A percentile compares a stretch with the other conserved stretches of the same genome.
Evolutionary conservation across 2,329 filamentous ascomycete genomes (phyloP).

Genomic region (Fusarium sp.): DNA sequence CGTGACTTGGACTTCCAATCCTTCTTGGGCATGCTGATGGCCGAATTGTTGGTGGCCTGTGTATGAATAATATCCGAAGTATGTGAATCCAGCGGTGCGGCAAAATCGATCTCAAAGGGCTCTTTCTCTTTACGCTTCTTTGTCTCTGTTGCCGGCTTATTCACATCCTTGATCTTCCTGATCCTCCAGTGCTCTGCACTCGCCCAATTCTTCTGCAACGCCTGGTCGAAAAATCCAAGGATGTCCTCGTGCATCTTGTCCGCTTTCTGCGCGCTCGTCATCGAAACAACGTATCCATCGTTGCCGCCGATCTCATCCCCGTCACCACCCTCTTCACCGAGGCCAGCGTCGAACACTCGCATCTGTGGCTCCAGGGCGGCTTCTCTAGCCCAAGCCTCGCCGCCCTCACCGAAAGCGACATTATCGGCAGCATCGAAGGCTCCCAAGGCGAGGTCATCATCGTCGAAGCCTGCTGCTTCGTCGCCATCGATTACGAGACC

Average conservation of each 20-base stretch:
- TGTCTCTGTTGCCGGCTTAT: slow-evolving; percentile 68
- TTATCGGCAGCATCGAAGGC: slow-evolving; percentile 77
- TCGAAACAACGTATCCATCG: slow-evolving; percentile 80
- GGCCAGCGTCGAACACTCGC: slow-evolving; percentile 75
- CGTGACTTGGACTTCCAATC: slow-evolving; percentile 95
- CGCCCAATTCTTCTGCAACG: slow-evolving; percentile 95
- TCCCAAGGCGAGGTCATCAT: slow-evolving; percentile 76
- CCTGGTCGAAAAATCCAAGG: slow-evolving; percentile 97
- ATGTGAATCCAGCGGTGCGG: slow-evolving; percentile 74
- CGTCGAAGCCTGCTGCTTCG: slow-evolving; percentile 77
- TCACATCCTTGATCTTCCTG: slow-evolving; percentile 83
- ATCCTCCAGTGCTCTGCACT: slow-evolving; percentile 99
- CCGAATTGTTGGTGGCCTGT: slow-evolving; percentile 79
- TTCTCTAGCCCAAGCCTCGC: slow-evolving; percentile 93
- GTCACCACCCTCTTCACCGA: slow-evolving; percentile 64
- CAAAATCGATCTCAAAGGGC: slow-evolving; percentile 93
- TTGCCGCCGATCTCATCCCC: slow-evolving; percentile 60
- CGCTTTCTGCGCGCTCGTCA: slow-evolving; percentile 71
- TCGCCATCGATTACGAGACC: slow-evolving; percentile 89
- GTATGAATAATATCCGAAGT: slow-evolving; percentile 83
- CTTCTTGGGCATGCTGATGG: slow-evolving; percentile 88
- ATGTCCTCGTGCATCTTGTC: slow-evolving; percentile 89
- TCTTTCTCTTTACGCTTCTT: slow-evolving; percentile 93
- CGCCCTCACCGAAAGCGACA: slow-evolving; percentile 91
- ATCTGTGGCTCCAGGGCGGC: slow-evolving; percentile 88